These are phyloP conservation scores for Geranomyces variabilis DNA, from an alignment of 192 early-diverging fungal genomes.

Conservation along the genomic window DNA sequence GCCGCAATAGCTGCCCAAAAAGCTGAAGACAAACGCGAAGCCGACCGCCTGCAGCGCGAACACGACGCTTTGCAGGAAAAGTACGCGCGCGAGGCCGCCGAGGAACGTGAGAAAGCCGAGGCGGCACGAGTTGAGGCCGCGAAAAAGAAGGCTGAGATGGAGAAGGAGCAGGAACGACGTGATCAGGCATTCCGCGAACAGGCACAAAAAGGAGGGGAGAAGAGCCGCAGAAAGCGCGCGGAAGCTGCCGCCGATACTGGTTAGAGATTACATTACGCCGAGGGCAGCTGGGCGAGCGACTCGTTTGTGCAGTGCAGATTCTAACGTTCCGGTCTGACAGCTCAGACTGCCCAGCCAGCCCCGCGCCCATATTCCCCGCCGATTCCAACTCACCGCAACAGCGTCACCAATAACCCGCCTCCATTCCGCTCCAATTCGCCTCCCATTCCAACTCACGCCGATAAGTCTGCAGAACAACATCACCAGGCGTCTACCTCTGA, in stretches of 20 bases:
- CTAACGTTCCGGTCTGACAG: no score
- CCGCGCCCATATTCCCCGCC: slow-evolving; percentile 14
- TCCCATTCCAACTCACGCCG: background rate
- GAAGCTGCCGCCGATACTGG: background rate
- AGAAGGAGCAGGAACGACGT: slow-evolving; percentile 15
- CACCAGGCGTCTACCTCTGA: background rate
- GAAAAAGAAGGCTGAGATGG: slow-evolving; percentile 7
- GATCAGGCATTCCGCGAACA: slow-evolving; percentile 14
- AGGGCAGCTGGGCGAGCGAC: no score
- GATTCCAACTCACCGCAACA: slow-evolving; percentile 15
- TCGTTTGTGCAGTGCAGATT: no score
- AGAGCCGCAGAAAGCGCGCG: background rate
- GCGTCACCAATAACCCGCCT: background rate
- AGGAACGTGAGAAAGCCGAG: slow-evolving; percentile 36
- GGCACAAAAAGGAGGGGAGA: slow-evolving; percentile 5
- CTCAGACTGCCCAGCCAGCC: no score
- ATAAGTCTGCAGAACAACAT: background rate
- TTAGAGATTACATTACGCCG: no score
- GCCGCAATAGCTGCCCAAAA: slow-evolving; percentile 12
- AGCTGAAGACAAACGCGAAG: slow-evolving; percentile 40
- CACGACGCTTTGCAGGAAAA: slow-evolving; percentile 36
- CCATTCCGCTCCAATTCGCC: background rate
- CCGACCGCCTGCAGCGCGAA: slow-evolving; percentile 39
- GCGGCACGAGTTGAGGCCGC: slow-evolving; percentile 12
- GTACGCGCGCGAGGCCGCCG: slow-evolving; percentile 42